Base-by-base conservation (phyloP, 345 rosid genomes). In the Carallia brachiata region DNA sequence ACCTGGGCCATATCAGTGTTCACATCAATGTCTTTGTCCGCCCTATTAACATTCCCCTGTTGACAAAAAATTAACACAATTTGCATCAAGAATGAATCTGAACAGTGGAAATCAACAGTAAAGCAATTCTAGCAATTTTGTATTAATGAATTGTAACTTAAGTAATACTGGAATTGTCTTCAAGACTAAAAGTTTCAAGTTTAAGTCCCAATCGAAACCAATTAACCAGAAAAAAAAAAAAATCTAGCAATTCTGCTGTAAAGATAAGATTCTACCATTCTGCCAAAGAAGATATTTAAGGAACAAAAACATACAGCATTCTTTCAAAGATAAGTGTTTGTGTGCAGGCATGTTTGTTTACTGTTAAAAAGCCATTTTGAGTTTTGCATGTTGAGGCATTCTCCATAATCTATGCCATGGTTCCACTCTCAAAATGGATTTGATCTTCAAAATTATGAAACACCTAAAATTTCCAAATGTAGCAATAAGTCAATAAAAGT, bases 1-100 rank as follows among this genome's bases (percentile, higher is more conserved):
- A 88, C 74, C 59, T 85, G 86, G 18, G 92, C 89, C 82, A 86
- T 80, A 1, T 61, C 73, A 52, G 59, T 74, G 17, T 79, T 85
- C 1, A 30, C 66, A 53, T 19, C 72, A 44, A 9, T 8, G 8
- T 44, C 62, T 16, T 9, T 15, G 17, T 44, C 53, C 34, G 15
- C 59, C 63, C n/a, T 48, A 17, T 58, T 34, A 32, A 58, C 10
- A 47, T 65, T 56, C 30, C 44, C 63, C 75, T 64, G 64, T 12
- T 50, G n/a, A 66, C 67, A 48, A 59, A 31, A 59, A 40, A 64
- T 17, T 6, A 60, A 28, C 1, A 27, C 54, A 61, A 48, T 17
- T 5, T 31, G 8, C 32, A 9, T n/a, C 56, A 3, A 44, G 4
- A 44, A 44, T 13, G 15, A 56, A 27, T 30, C 60, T 19, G 31